Base-by-base conservation (phyloP, 164 flowering plant genomes). In the Chloranthus sessilifolius region DNA sequence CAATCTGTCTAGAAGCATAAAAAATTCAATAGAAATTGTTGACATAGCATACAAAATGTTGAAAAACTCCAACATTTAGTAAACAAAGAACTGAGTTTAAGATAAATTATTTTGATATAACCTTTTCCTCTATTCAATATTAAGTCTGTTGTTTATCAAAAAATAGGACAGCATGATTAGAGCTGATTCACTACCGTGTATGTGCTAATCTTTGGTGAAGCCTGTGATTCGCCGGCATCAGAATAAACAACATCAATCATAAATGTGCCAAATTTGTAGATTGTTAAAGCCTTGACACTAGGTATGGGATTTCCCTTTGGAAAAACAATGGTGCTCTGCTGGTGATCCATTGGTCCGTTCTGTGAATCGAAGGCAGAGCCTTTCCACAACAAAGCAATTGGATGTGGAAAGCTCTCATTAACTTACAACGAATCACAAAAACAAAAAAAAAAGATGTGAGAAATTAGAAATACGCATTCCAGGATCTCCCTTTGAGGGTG, bases 261-360 rank as follows among this genome's bases (percentile, higher is more conserved):
- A 41, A 91, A 88, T 21, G 96, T 85, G 43, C 80, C 74, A 2
- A 87, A 63, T 55, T 88, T 67, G 42, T 79, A 81, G 50, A 87
- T 78, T 20, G 98, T 90, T 65, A 87, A 53, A 56, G 84, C 88
- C 71, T 85, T 90, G 43, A 80, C 48, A 71, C 95, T 85, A 2
- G 98, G 98, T 6, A 85, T 52, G 1, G 82, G 71, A 63, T 81
- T 88, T 40, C 96, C 96, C 67, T 78, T 87, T 17, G 91, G 83
- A 56, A 90, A 84, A 14, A 89, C 94, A 59, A 79, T 3, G 16
- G 82, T 77, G 57, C 70, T 75, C 48, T 82, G 95, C 17, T 71
- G 76, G 24, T 74, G 77, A 15, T 84, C 91, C 12, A 66, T 68
- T 21, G 65, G 65, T 48, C 80, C 88, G 71, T 71, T 71, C 49